Conservation (phyloP, 352 stramenopile genomes). For the Globisporangium cystogenes region DNA sequence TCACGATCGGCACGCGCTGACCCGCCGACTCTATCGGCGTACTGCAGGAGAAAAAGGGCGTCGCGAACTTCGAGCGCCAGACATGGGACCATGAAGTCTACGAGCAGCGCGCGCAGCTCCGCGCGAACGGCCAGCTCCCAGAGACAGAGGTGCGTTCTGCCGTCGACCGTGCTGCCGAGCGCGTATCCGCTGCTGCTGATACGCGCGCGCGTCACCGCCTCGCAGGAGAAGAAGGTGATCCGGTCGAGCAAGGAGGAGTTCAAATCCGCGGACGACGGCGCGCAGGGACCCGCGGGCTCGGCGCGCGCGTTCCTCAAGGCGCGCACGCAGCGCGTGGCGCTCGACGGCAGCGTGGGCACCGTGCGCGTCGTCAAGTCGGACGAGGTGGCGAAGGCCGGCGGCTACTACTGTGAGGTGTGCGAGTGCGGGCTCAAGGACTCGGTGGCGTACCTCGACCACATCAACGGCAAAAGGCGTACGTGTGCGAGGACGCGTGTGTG, state of each 20-base stretch:
- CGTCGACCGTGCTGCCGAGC: background rate
- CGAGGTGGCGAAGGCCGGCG: constrained; percentile 68
- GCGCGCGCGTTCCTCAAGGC: constrained; percentile 77
- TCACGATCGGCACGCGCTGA: too few species aligned
- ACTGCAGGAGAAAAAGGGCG: constrained; percentile 53
- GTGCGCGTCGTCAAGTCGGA: constrained; percentile 85
- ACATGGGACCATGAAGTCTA: constrained; percentile 81
- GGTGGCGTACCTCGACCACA: constrained; percentile 92
- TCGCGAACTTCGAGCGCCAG: constrained; percentile 77
- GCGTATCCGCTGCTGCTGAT: background rate
- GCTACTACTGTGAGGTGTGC: constrained; percentile 93
- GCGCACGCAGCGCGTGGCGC: constrained; percentile 62
- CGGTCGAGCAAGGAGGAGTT: constrained; percentile 75
- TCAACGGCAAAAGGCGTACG: constrained; percentile 93
- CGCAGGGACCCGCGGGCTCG: constrained; percentile 54
- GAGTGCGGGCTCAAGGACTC: constrained; percentile 91
- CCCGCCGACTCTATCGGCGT: background rate
- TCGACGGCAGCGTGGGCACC: constrained; percentile 83
- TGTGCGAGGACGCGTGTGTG: constrained; percentile 6
- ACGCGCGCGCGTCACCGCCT: too few species aligned
- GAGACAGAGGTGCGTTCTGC: constrained; percentile 31
- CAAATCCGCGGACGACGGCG: constrained; percentile 53
- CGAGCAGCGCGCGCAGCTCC: constrained; percentile 69
- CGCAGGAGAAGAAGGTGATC: constrained; percentile 62
- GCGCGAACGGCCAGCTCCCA: constrained; percentile 58